phyloP scores from a whole-genome alignment of 2,329 filamentous ascomycete species.

The Sordariomycetes sp. region DNA sequence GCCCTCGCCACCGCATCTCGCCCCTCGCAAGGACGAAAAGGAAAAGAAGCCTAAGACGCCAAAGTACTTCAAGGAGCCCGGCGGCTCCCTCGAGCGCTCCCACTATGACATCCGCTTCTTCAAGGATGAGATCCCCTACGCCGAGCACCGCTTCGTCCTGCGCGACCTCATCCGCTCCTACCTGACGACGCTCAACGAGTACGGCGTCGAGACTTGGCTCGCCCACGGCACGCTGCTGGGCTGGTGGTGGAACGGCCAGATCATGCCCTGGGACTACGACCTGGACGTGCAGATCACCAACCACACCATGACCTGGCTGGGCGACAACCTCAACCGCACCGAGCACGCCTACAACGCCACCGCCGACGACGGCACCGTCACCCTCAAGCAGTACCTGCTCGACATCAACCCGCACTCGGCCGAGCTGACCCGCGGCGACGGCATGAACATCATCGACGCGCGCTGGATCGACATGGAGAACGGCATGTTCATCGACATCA shows the following conservation, averaged over 20 bases:
- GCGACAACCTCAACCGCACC: constrained; percentile 59
- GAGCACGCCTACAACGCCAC: constrained; percentile 44
- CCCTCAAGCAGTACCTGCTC: constrained; percentile 52
- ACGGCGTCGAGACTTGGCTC: constrained; percentile 73
- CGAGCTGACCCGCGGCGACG: constrained; percentile 53
- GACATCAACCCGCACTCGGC: constrained; percentile 67
- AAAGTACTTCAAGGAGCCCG: constrained; percentile 62
- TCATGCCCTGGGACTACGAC: constrained; percentile 80
- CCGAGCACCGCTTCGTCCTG: constrained; percentile 56
- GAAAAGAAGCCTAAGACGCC: constrained; percentile 11
- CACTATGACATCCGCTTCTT: constrained; percentile 74
- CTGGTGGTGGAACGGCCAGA: constrained; percentile 80
- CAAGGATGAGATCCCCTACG: constrained; percentile 51
- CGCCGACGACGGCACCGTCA: constrained; percentile 31
- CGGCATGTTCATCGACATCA: constrained; percentile 79
- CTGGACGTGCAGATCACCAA: constrained; percentile 71
- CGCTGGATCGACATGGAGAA: constrained; percentile 72
- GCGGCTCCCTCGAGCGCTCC: constrained; percentile 46
- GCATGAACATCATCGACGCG: constrained; percentile 73
- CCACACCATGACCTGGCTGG: constrained; percentile 57
- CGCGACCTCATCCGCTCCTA: constrained; percentile 67
- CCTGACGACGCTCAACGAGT: constrained; percentile 51
- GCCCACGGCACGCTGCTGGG: constrained; percentile 77
- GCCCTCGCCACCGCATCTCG: not conserved
- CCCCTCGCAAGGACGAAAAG: constrained; percentile 1